Percentiles rank a stretch among this genome's conserved stretches.
These are phyloP conservation scores for Albizia julibrissin DNA, from an alignment of 306 rosid species.

Conservation along the genomic window DNA sequence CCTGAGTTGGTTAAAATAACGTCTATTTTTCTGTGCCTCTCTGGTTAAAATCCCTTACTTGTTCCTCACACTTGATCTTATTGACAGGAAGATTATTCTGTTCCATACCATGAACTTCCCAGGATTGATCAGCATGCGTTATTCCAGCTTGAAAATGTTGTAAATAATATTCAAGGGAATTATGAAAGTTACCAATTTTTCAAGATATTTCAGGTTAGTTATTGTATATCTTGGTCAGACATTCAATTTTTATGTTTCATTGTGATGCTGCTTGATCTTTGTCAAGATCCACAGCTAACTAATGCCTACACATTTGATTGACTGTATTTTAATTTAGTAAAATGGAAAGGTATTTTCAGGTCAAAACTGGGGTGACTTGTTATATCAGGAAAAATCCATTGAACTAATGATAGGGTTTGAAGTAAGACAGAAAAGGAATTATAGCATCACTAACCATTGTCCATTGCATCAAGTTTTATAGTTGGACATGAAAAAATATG, in stretches of 20 bases:
- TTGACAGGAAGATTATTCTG: constrained; percentile 68
- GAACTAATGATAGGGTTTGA: neutral
- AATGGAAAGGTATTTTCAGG: constrained; percentile 13
- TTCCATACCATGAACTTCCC: constrained; percentile 81
- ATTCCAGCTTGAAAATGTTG: constrained; percentile 91
- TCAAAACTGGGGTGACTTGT: neutral
- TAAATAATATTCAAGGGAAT: constrained; percentile 69
- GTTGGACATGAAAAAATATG: neutral
- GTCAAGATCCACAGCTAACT: neutral
- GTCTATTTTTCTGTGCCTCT: constrained; percentile 20
- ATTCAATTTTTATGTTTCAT: constrained; percentile 7
- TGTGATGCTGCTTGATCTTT: neutral
- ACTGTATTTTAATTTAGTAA: constrained; percentile 16
- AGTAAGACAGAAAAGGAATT: neutral
- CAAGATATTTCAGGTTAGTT: constrained; percentile 90
- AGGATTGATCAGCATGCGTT: constrained; percentile 85
- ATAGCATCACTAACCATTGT: neutral
- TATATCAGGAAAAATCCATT: neutral
- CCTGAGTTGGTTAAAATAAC: neutral
- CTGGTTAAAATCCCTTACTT: constrained; percentile 5
- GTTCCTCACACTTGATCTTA: constrained; percentile 26
- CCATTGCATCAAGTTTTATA: neutral
- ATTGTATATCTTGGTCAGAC: constrained; percentile 23
- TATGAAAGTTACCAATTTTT: constrained; percentile 91
- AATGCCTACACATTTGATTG: constrained; percentile 20